Conservation (phyloP, 2,329 filamentous ascomycete genomes). For the Cladophialophora bantiana region DNA sequence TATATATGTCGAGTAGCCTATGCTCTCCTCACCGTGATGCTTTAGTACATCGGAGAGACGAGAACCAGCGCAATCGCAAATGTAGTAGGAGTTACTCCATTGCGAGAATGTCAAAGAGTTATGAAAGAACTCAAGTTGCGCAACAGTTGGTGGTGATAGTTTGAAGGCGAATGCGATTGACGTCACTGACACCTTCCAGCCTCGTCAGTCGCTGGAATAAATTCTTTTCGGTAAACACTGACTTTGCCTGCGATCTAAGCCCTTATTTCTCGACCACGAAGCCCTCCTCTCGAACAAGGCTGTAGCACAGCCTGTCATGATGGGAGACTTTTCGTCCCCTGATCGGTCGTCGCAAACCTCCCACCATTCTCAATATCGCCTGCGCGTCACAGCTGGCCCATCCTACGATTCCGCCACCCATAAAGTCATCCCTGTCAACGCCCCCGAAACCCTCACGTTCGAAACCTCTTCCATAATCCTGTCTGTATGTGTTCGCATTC, state of each 20-base stretch:
- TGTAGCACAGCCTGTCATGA: not conserved
- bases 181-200: constrained; percentile 16
- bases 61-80: not conserved
- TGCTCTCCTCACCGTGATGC: not conserved
- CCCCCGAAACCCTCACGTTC: constrained; percentile 66
- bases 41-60: not conserved
- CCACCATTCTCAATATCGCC: constrained; percentile 62
- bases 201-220: constrained; percentile 6
- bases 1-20: too few relatives aligned
- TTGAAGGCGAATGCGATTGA: constrained; percentile 2
- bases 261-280: constrained; percentile 2
- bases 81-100: not conserved
- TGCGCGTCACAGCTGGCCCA: constrained; percentile 82
- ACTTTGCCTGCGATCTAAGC: not conserved
- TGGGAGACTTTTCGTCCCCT: constrained; percentile 2
- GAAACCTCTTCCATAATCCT: constrained; percentile 70
- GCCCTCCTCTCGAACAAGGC: not conserved
- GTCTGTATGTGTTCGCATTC: constrained; percentile 77
- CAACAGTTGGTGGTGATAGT: not conserved
- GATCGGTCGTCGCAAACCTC: constrained; percentile 6
- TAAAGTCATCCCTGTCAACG: constrained; percentile 77
- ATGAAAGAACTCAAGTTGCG: not conserved
- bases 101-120: not conserved
- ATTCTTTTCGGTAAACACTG: constrained; percentile 6
- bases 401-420: constrained; percentile 77